Percentiles rank a stretch among this genome's conserved stretches.
Evolutionary conservation across 805 yeast genomes (phyloP).

Genomic region (Wickerhamomyces kurtzmanii): DNA sequence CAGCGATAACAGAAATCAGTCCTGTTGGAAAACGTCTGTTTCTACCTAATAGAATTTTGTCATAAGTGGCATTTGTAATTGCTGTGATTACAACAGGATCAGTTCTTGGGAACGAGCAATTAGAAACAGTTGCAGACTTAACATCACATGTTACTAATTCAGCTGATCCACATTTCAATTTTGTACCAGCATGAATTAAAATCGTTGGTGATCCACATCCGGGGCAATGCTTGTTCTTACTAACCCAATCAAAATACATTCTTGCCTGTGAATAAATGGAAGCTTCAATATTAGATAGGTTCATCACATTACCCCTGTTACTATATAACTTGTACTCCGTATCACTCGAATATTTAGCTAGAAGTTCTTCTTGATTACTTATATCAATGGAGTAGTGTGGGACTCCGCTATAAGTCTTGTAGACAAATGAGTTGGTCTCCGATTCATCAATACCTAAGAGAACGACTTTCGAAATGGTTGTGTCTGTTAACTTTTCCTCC

Average conservation of each 20-base stretch:
- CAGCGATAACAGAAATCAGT: slow-evolving; percentile 85
- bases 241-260: slow-evolving; percentile 81
- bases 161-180: slow-evolving; percentile 34
- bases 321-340: not conserved
- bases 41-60: slow-evolving; percentile 62
- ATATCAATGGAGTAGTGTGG: slow-evolving; percentile 61
- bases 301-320: slow-evolving; percentile 8
- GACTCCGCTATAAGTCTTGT: slow-evolving; percentile 43
- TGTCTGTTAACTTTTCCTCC: not conserved
- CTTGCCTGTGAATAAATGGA: slow-evolving; percentile 71
- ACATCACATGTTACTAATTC: slow-evolving; percentile 19
- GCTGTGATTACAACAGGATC: slow-evolving; percentile 86
- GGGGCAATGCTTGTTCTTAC: slow-evolving; percentile 69
- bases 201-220: slow-evolving; percentile 68
- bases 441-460: slow-evolving; percentile 42
- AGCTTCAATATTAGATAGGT: slow-evolving; percentile 33
- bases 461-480: slow-evolving; percentile 21
- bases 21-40: slow-evolving; percentile 48
- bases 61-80: slow-evolving; percentile 48
- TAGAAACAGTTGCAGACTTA: slow-evolving; percentile 42
- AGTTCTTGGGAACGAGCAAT: slow-evolving; percentile 84
- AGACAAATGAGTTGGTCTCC: slow-evolving; percentile 22
- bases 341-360: not conserved
- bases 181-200: slow-evolving; percentile 61
- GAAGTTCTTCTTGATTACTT: slow-evolving; percentile 1